Evolutionary conservation across 352 stramenopile species (phyloP), one percentile per base, ranked within the genome.

Genomic region (Globisporangium nagaii): DNA sequence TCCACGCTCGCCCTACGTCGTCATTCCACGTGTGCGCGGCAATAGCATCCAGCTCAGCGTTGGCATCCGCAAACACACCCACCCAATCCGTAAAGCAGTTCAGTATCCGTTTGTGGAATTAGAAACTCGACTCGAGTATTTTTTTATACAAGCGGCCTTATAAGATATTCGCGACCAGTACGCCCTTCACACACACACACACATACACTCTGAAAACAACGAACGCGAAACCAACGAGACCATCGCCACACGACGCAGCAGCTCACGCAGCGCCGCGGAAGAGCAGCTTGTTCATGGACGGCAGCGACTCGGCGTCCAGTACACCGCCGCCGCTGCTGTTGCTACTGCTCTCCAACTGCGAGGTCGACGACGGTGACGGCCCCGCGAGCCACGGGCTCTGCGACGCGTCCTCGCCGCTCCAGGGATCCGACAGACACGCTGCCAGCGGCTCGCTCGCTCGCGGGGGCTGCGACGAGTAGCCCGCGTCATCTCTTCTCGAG

Each of bases 241-340:
- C n/a, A n/a, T n/a, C n/a, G n/a, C n/a, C n/a, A 46, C 12, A 30
- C 17, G 25, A 24, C 30, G 28, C 24, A 17, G 22, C 39, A 40
- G 25, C 9, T 53, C 15, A 49, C 46, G 27, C 34, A 32, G 9
- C 27, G 52, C 53, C 60, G 25, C 75, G 72, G 46, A 71, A 75
- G 32, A 89, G 65, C 47, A 86, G 58, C 35, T 82, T 78, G 45
- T 65, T 79, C 57, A 89, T 84, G 43, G 78, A 81, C 20, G 78
- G 75, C 44, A 89, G 70, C 53, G 75, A 84, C 30, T 86, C 75
- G 12, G 45, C 22, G 45, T 65, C 58, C 31, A 57, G 30, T 25
- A 31, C 28, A 8, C 19, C 17, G 15, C 42, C 19, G 20, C 45
- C 25, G 20, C 28, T 41, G 45, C 31, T 52, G n/a, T 12, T 41